Percentiles rank a stretch among this genome's conserved stretches.
Conservation (phyloP, 2,329 filamentous ascomycete species). For the Sarocladiaceae sp. region DNA sequence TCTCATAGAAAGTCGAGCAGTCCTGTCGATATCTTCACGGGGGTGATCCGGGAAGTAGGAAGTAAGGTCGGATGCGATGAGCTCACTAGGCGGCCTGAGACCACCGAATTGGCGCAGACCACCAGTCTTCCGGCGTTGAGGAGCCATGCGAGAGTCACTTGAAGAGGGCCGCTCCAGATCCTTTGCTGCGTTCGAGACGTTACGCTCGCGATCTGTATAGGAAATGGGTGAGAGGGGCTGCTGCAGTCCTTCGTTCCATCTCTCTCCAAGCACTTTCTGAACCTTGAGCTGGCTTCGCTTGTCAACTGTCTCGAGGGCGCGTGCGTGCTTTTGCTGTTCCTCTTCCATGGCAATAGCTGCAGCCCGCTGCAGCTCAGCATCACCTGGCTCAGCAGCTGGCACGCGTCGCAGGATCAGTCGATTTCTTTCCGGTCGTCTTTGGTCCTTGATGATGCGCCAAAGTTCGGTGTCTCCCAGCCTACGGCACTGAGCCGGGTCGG, state of each 20-base stretch:
- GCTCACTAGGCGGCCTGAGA: constrained; percentile 87
- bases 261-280: constrained; percentile 84
- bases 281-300: constrained; percentile 82
- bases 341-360: constrained; percentile 89
- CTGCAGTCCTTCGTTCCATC: constrained; percentile 73
- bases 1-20: constrained; percentile 86
- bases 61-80: constrained; percentile 93
- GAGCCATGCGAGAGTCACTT: constrained; percentile 36
- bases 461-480: constrained; percentile 83
- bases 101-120: constrained; percentile 82
- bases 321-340: constrained; percentile 66
- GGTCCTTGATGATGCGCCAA: constrained; percentile 85
- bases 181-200: constrained; percentile 55
- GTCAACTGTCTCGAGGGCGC: constrained; percentile 60
- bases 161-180: constrained; percentile 55
- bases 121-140: constrained; percentile 40
- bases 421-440: constrained; percentile 79
- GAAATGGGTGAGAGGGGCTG: constrained; percentile 83
- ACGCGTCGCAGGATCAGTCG: constrained; percentile 88
- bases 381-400: constrained; percentile 84
- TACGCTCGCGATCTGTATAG: constrained; percentile 64
- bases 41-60: constrained; percentile 97
- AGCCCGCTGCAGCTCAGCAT: constrained; percentile 80
- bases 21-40: constrained; percentile 91
- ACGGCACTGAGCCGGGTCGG: constrained; percentile 75